Evolutionary conservation across 305 asterid genomes (phyloP), one percentile per base, ranked within the genome.

Genomic region (Solanum chacoense): DNA sequence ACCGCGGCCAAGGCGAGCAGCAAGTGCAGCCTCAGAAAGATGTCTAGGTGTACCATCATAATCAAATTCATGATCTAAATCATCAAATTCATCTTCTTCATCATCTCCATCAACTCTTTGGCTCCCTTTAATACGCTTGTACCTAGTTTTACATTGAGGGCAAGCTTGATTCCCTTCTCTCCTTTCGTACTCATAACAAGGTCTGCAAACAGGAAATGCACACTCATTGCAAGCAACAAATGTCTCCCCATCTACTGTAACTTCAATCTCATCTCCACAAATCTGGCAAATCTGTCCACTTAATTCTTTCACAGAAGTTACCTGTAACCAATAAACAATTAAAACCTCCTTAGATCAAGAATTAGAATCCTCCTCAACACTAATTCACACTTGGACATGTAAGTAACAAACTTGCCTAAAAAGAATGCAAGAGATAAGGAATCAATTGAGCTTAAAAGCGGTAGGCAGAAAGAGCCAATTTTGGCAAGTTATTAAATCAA

Each of bases 191-290:
- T 97, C 99, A 90, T 97, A 97, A 92, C 99, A 97, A 20, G 94
- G 95, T 86, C 98, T 91, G 85, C 99, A 97, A 89, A 97, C 92
- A 40, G 99, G 99, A 91, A 97, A 95, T 84, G 99, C 99, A 87
- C 99, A 97, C 91, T 97, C 99, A 89, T 97, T 96, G 91, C 99
- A 97, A 89, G 99, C 99, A 83, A 96, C 92, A 92, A 97, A 97
- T 14, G 97, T 94, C 92, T 97, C 99, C 13, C 99, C 99, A 71
- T 92, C 96, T 12, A 90, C 98, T 2, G 92, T 92, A 74, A 95
- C 93, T 84, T 95, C 98, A 87, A 97, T 89, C 91, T 96, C 98
- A 90, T 97, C 99, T 75, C 98, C 99, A 92, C 99, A 97, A 93
- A 97, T 97, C 97, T 97, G 98, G 85, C 99, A 97, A 92, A 93